phyloP scores from a whole-genome alignment of 75 land plant species.

The Azolla pinnata region DNA sequence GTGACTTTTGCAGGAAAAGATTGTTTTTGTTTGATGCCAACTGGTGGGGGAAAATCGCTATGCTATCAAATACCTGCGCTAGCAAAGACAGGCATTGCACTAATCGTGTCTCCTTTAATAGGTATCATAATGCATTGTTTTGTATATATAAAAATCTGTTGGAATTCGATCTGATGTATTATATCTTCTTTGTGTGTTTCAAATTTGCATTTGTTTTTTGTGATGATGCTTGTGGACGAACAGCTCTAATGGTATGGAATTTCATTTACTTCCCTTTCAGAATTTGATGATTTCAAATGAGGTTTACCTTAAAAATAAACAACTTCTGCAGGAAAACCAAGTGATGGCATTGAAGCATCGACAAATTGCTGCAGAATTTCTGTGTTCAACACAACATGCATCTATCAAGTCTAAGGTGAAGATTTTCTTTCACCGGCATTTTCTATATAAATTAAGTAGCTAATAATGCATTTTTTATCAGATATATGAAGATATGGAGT shows the following conservation, averaged over 20 bases:
- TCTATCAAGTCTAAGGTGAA: conserved; percentile 46
- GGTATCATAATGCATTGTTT: conserved; percentile 23
- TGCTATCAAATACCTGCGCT: conserved; percentile 89
- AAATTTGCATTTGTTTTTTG: neutral
- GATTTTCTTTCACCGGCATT: neutral
- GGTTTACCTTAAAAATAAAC: no score
- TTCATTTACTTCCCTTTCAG: no score
- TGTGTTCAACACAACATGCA: conserved; percentile 59
- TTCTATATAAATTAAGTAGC: neutral
- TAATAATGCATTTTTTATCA: conserved; percentile 13
- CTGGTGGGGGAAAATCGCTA: conserved; percentile 90
- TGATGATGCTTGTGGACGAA: conserved; percentile 6
- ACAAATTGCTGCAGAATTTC: conserved; percentile 72
- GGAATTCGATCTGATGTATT: no score
- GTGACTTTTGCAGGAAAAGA: conserved; percentile 50
- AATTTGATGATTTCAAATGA: no score
- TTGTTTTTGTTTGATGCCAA: conserved; percentile 95
- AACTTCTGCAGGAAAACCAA: conserved; percentile 98
- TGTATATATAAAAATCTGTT: neutral
- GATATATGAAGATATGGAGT: conserved; percentile 75
- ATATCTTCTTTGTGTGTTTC: no score
- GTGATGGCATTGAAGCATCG: conserved; percentile 56
- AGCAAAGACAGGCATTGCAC: conserved; percentile 62
- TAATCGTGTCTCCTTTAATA: conserved; percentile 84
- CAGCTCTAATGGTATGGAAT: conserved; percentile 64